A percentile compares a stretch with the other conserved stretches of the same genome.
phyloP scores from a whole-genome alignment of 2,329 filamentous ascomycete genomes.

The Emericellopsis atlantica region DNA sequence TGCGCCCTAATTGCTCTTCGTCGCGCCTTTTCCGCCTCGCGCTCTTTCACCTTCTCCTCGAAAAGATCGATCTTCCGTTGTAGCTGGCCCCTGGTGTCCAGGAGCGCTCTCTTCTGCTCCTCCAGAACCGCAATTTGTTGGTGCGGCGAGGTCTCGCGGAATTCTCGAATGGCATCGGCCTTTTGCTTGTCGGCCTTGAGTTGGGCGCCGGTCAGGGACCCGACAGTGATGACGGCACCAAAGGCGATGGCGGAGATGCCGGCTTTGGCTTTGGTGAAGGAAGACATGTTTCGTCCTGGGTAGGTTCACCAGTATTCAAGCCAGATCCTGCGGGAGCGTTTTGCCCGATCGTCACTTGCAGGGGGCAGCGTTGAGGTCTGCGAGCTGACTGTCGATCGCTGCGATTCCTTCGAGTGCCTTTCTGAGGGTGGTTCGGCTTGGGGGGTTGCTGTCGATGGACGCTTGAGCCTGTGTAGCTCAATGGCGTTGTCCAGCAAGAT shows the following conservation, averaged over 20 bases:
- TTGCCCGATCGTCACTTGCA: not conserved
- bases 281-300: not conserved
- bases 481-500: no score
- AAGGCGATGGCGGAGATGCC: slow-evolving; percentile 25
- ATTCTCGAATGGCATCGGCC: slow-evolving; percentile 19
- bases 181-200: slow-evolving; percentile 35
- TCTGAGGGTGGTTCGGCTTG: no score
- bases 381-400: not conserved
- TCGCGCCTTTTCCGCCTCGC: slow-evolving; percentile 9
- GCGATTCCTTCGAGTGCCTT: no score
- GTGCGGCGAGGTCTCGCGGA: slow-evolving; percentile 23
- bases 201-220: slow-evolving; percentile 33
- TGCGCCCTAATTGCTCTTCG: not conserved
- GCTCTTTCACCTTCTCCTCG: slow-evolving; percentile 22
- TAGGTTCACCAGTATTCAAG: not conserved
- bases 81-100: slow-evolving; percentile 23
- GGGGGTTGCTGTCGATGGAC: no score
- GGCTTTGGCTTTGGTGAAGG: slow-evolving; percentile 1
- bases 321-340: not conserved
- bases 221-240: slow-evolving; percentile 31
- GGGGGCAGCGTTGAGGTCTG: not conserved
- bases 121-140: slow-evolving; percentile 33
- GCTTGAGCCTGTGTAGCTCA: no score
- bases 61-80: slow-evolving; percentile 29
- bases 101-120: slow-evolving; percentile 23